Evolutionary conservation across 805 yeast genomes (phyloP).

Genomic region (Saccharomycopsis synnaedendra): DNA sequence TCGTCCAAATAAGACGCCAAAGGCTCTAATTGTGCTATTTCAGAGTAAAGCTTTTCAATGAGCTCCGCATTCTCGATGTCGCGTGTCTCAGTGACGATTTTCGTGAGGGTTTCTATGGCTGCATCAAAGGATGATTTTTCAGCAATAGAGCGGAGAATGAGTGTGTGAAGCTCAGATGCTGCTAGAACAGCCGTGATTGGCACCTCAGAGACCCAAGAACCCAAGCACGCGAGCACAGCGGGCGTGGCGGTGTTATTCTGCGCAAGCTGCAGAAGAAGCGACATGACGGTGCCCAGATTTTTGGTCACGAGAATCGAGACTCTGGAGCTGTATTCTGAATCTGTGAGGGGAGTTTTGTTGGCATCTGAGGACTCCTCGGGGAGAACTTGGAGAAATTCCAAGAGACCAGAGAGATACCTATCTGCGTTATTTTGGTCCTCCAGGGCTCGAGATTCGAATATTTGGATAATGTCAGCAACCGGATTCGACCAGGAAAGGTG

Average conservation of each 20-base stretch:
- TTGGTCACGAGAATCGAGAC: slow-evolving; percentile 49
- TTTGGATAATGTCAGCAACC: slow-evolving; percentile 49
- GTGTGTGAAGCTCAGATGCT: slow-evolving; percentile 49
- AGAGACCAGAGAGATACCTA: slow-evolving; percentile 27
- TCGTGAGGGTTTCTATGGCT: slow-evolving; percentile 76
- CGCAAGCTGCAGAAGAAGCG: slow-evolving; percentile 37
- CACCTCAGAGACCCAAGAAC: slow-evolving; percentile 86
- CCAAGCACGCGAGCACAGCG: slow-evolving; percentile 60
- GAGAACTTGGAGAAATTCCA: slow-evolving; percentile 74
- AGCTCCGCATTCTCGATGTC: slow-evolving; percentile 57
- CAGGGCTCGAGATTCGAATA: slow-evolving; percentile 21
- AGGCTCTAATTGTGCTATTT: slow-evolving; percentile 51
- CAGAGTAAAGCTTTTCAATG: slow-evolving; percentile 46
- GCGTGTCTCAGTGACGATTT: slow-evolving; percentile 70
- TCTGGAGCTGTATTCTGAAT: slow-evolving; percentile 64
- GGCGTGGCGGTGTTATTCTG: slow-evolving; percentile 25
- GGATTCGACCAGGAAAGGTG: slow-evolving; percentile 63
- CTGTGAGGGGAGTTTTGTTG: slow-evolving; percentile 66
- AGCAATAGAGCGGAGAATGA: slow-evolving; percentile 53
- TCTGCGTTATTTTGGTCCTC: slow-evolving; percentile 3
- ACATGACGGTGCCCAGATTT: slow-evolving; percentile 59
- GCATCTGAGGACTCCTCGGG: slow-evolving; percentile 86
- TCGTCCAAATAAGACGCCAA: slow-evolving; percentile 31
- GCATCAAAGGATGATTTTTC: slow-evolving; percentile 54
- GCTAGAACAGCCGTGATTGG: slow-evolving; percentile 60